These are phyloP conservation scores for Trypanosoma avium DNA, from an alignment of 208 protist species.

Conservation along the genomic window DNA sequence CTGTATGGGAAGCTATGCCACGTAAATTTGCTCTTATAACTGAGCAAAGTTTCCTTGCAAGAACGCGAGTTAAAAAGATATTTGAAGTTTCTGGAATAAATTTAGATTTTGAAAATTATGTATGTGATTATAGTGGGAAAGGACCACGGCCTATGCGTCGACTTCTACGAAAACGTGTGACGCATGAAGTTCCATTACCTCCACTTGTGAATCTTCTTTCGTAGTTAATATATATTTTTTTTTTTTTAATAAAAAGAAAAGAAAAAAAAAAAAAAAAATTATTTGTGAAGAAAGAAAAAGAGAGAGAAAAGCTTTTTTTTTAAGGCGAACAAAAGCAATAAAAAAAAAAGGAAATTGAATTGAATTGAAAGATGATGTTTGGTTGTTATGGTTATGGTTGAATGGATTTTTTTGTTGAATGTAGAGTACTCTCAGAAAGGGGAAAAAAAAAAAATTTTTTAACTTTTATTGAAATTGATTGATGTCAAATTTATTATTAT, in stretches of 20 bases:
- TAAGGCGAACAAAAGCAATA: background rate
- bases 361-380: background rate
- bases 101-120: constrained; percentile 55
- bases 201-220: constrained; percentile 23
- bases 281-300: constrained; percentile 3
- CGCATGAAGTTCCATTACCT: constrained; percentile 44
- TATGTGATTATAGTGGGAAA: constrained; percentile 76
- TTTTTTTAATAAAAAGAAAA: constrained; percentile 11
- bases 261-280: constrained; percentile 1
- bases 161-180: constrained; percentile 48
- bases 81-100: constrained; percentile 50
- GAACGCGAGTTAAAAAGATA: constrained; percentile 43
- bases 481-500: too few relatives aligned
- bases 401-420: constrained; percentile 12
- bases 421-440: constrained; percentile 1
- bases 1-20: constrained; percentile 74
- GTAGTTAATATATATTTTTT: too few relatives aligned
- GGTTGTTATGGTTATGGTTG: background rate
- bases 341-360: background rate
- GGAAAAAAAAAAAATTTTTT: background rate
- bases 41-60: constrained; percentile 73
- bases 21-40: constrained; percentile 54
- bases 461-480: background rate
- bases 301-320: too few relatives aligned
- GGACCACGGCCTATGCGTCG: constrained; percentile 75